Percentiles rank a stretch among this genome's conserved stretches.
These are phyloP conservation scores for Metschnikowia lochheadii DNA, from an alignment of 805 yeast species.

Conservation along the genomic window DNA sequence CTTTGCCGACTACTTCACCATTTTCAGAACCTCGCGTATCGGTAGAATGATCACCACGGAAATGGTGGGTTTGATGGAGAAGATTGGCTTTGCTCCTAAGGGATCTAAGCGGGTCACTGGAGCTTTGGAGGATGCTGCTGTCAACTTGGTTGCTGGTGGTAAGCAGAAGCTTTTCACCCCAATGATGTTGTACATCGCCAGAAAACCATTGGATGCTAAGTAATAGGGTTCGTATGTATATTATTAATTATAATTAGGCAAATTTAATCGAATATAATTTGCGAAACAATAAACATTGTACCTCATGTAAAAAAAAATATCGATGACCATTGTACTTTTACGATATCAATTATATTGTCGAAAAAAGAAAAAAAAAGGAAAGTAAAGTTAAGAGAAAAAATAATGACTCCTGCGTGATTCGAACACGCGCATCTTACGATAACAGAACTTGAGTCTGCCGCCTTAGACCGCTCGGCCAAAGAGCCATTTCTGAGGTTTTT, in stretches of 20 bases:
- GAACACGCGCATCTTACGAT: conserved; percentile 24
- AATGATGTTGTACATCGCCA: conserved; percentile 90
- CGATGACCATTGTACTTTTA: too few relatives aligned
- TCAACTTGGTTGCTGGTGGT: conserved; percentile 93
- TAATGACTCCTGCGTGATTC: conserved; percentile 22
- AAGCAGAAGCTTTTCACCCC: conserved; percentile 88
- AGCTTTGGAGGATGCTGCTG: conserved; percentile 96
- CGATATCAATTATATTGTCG: background rate
- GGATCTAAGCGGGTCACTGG: conserved; percentile 83
- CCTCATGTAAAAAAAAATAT: too few relatives aligned
- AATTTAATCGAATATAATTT: background rate
- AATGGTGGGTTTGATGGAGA: conserved; percentile 78
- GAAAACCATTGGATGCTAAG: conserved; percentile 56
- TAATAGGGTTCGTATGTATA: conserved; percentile 2
- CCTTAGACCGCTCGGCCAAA: conserved; percentile 21
- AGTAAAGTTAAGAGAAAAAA: too few relatives aligned
- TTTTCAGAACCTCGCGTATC: conserved; percentile 78
- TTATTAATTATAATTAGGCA: background rate
- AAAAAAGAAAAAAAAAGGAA: conserved; percentile 8
- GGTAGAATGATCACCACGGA: conserved; percentile 87
- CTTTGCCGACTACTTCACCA: conserved; percentile 71
- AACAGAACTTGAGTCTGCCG: conserved; percentile 22
- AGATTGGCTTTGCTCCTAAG: conserved; percentile 82
- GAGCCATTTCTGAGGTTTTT: conserved; percentile 11
- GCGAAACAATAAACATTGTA: background rate